Conservation (phyloP, 306 rosid species). For the Abrus pulchellus region DNA sequence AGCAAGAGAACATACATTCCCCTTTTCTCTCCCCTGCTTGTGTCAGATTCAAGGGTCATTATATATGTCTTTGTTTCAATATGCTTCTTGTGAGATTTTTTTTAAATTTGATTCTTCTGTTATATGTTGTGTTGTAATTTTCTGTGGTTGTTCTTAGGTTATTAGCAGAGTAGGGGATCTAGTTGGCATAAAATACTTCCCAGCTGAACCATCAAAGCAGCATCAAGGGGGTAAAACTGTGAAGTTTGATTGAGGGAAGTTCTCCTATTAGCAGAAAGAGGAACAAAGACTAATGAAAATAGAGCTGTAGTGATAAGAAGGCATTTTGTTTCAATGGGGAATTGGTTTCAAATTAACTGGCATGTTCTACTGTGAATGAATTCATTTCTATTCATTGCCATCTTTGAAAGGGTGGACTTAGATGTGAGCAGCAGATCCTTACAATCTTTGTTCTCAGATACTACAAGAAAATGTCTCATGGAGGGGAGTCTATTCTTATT, state of each 20-base stretch:
- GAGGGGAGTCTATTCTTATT: conserved; percentile 25
- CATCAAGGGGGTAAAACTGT: conserved; percentile 39
- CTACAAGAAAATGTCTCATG: conserved; percentile 30
- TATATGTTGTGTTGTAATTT: not conserved
- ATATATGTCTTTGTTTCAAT: not conserved
- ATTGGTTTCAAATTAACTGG: conserved; percentile 35
- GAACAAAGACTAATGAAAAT: conserved; percentile 29
- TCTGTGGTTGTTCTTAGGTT: conserved; percentile 60
- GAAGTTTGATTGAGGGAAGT: conserved; percentile 47
- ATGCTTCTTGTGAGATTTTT: conserved; percentile 35
- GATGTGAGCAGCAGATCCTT: conserved; percentile 42
- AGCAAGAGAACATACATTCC: not conserved
- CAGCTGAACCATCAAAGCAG: conserved; percentile 74
- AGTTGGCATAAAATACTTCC: conserved; percentile 91
- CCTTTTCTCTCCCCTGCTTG: not conserved
- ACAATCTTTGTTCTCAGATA: conserved; percentile 22
- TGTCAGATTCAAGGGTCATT: conserved; percentile 8
- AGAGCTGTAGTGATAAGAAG: conserved; percentile 13
- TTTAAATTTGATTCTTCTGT: conserved; percentile 4
- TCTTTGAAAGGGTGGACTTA: conserved; percentile 36
- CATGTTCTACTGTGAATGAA: conserved; percentile 29
- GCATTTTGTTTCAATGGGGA: conserved; percentile 27
- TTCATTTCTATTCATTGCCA: conserved; percentile 43
- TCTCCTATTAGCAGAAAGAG: conserved; percentile 8
- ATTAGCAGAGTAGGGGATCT: conserved; percentile 82